These are phyloP conservation scores for Nymphaea colorata DNA, from an alignment of 164 flowering plant species.

Conservation along the genomic window DNA sequence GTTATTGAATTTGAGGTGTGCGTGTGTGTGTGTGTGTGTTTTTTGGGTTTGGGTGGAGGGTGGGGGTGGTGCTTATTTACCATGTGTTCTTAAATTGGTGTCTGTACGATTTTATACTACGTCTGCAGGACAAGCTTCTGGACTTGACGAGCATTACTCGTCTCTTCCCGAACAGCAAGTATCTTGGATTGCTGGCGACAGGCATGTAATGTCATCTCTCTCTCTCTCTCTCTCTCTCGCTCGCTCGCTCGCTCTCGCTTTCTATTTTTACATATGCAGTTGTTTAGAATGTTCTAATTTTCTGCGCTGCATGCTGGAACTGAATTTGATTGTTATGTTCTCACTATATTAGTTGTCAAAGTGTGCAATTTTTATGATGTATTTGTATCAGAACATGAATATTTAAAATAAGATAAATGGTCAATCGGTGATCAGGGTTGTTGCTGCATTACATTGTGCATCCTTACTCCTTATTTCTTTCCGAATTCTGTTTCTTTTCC, in stretches of 20 bases:
- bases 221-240: neutral
- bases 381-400: too few species aligned
- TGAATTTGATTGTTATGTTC: too few species aligned
- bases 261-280: neutral
- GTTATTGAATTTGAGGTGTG: neutral
- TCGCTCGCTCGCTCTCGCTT: neutral
- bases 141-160: constrained; percentile 90
- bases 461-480: too few species aligned
- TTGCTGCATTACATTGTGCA: too few species aligned
- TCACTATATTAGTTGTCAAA: too few species aligned
- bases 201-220: constrained; percentile 36
- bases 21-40: neutral
- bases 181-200: constrained; percentile 78
- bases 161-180: constrained; percentile 82
- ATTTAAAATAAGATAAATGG: too few species aligned
- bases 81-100: neutral
- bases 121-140: constrained; percentile 88
- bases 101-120: neutral
- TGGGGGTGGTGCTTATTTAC: neutral
- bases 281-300: too few species aligned
- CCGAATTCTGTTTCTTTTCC: too few species aligned
- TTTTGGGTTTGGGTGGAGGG: neutral
- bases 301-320: too few species aligned
- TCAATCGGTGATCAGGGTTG: too few species aligned
- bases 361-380: too few species aligned